phyloP scores from a whole-genome alignment of 106 monocot genomes.

The Phalaenopsis aphrodite region DNA sequence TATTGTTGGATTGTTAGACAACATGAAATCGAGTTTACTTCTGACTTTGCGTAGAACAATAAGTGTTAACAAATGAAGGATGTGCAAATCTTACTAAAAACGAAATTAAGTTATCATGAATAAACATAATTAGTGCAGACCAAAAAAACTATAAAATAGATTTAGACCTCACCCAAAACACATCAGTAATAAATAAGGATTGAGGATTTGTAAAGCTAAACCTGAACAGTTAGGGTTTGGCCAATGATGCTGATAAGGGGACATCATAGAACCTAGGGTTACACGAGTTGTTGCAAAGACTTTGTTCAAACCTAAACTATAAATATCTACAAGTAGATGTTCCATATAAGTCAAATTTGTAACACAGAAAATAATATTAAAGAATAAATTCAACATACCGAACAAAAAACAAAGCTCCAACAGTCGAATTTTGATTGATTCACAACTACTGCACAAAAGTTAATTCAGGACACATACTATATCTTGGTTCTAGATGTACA shows the following conservation, averaged over 20 bases:
- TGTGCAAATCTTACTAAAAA: too few species aligned
- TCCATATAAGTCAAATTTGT: background rate
- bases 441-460: background rate
- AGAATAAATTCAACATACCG: background rate
- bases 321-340: background rate
- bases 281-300: background rate
- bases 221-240: background rate
- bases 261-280: background rate
- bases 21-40: background rate
- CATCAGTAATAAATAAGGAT: background rate
- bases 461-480: background rate
- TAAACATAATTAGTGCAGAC: background rate
- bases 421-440: background rate
- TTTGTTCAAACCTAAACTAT: too few species aligned
- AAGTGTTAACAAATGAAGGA: background rate
- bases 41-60: background rate
- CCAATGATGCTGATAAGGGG: background rate
- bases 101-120: too few species aligned
- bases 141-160: background rate
- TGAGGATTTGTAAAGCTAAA: background rate
- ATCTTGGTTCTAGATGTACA: background rate
- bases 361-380: background rate
- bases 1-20: background rate
- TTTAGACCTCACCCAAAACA: background rate
- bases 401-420: background rate